Percentiles rank a stretch among this genome's conserved stretches.
Evolutionary conservation across 176 grass and related monocot genomes (phyloP).

Genomic region (Oryza punctata): DNA sequence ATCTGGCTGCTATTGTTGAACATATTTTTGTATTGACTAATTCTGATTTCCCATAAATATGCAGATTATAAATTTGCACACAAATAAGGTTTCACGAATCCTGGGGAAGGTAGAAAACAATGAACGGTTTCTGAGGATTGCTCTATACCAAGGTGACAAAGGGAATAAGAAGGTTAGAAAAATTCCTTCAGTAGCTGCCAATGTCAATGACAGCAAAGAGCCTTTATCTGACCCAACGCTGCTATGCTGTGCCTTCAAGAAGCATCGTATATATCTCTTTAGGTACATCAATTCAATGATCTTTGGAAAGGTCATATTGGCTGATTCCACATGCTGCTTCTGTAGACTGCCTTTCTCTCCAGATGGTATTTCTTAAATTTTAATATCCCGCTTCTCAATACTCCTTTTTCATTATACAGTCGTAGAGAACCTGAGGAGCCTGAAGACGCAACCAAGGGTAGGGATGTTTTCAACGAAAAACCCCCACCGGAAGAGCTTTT

Average conservation of each 20-base stretch:
- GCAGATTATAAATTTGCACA: slow-evolving; percentile 94
- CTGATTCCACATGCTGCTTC: slow-evolving; percentile 14
- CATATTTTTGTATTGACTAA: slow-evolving; percentile 10
- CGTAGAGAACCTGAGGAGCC: slow-evolving; percentile 94
- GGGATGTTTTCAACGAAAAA: slow-evolving; percentile 99
- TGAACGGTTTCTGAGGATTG: slow-evolving; percentile 94
- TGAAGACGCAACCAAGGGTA: slow-evolving; percentile 97
- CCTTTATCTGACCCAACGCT: slow-evolving; percentile 88
- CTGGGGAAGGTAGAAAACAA: slow-evolving; percentile 98
- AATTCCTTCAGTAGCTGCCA: slow-evolving; percentile 79
- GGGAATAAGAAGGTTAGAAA: slow-evolving; percentile 93
- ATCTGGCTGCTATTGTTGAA: slow-evolving; percentile 14
- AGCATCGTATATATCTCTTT: slow-evolving; percentile 93
- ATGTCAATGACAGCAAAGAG: slow-evolving; percentile 89
- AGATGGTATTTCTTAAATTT: slow-evolving; percentile 25
- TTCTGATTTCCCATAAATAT: not conserved
- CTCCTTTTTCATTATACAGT: slow-evolving; percentile 45
- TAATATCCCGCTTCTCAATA: not conserved
- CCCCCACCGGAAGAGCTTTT: slow-evolving; percentile 97
- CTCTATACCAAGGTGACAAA: slow-evolving; percentile 96
- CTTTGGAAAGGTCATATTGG: not conserved
- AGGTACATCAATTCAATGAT: slow-evolving; percentile 54
- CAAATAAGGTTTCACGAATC: slow-evolving; percentile 90
- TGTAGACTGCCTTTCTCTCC: not conserved
- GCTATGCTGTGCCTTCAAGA: slow-evolving; percentile 97